Conservation (phyloP, 2,329 filamentous ascomycete species). For the Diaporthe eres region DNA sequence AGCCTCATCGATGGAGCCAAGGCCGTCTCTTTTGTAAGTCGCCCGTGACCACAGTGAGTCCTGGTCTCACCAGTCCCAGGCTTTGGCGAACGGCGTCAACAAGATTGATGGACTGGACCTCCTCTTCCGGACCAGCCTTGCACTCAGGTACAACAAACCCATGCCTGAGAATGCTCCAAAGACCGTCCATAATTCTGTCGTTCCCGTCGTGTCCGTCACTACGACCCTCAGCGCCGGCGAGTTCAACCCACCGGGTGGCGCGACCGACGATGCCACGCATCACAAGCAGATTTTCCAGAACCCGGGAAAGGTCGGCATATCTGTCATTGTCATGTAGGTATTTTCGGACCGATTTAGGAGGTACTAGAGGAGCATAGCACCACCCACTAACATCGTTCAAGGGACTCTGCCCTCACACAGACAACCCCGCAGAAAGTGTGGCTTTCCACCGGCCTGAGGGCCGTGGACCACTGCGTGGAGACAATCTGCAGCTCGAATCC, state of each 20-base stretch:
- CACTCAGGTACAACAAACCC: not conserved
- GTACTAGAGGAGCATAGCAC: not conserved
- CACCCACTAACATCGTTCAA: not conserved
- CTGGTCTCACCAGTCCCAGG: conserved; percentile 1
- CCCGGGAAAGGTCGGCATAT: conserved; percentile 55
- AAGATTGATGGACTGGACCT: conserved; percentile 39
- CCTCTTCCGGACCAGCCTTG: conserved; percentile 36
- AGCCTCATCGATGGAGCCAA: conserved; percentile 45
- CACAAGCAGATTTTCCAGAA: conserved; percentile 43
- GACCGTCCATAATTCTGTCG: conserved; percentile 31
- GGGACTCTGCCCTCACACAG: conserved; percentile 60
- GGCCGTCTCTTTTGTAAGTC: conserved; percentile 39
- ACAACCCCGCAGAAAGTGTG: conserved; percentile 64
- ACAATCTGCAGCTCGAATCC: conserved; percentile 57
- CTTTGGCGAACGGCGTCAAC: conserved; percentile 43
- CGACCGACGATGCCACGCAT: conserved; percentile 43
- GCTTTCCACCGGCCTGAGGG: conserved; percentile 65
- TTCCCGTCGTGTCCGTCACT: conserved; percentile 43
- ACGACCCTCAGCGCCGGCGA: conserved; percentile 46
- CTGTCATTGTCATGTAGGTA: conserved; percentile 60
- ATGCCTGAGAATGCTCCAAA: not conserved
- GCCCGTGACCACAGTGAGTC: not conserved
- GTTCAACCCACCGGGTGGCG: conserved; percentile 43
- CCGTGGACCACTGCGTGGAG: conserved; percentile 69
- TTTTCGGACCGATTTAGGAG: not conserved